Percentiles rank a stretch among this genome's conserved stretches.
Evolutionary conservation across 2,329 filamentous ascomycete genomes (phyloP).

Genomic region (Cladophialophora immunda): DNA sequence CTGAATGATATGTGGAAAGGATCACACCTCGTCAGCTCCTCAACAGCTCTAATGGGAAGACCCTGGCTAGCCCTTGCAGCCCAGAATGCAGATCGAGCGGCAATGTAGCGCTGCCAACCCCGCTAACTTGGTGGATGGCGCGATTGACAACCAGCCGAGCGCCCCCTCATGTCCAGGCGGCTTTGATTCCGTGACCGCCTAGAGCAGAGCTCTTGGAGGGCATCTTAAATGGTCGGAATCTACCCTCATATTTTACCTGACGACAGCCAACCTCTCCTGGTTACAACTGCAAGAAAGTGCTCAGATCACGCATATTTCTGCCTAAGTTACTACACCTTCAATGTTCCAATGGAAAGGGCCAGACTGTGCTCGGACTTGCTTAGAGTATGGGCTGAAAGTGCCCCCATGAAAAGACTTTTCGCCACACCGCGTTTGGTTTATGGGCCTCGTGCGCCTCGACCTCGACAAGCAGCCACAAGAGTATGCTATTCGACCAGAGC

Average conservation of each 20-base stretch:
- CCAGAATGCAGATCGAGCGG: not conserved
- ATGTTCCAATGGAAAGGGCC: not conserved
- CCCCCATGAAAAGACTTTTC: not conserved
- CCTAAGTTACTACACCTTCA: not conserved
- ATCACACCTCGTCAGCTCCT: no score
- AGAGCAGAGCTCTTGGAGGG: not conserved
- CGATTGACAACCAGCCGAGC: no score
- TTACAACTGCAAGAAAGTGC: not conserved
- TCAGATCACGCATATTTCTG: not conserved
- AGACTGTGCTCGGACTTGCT: not conserved
- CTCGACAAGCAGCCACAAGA: not conserved
- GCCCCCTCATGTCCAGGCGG: not conserved
- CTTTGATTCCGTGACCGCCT: not conserved
- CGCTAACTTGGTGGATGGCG: not conserved
- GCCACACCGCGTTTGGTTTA: not conserved
- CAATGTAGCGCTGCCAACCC: not conserved
- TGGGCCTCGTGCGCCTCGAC: not conserved
- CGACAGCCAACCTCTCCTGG: not conserved
- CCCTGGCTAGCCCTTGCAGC: not conserved
- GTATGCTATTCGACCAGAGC: conserved; percentile 16
- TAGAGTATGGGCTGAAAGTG: not conserved
- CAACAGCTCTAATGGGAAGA: not conserved
- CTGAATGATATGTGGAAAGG: not conserved
- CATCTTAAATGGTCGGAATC: not conserved
- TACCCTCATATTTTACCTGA: not conserved